Evolutionary conservation across 2,329 filamentous ascomycete species (phyloP).

Genomic region (Ophiocordyceps camponoti-floridani): DNA sequence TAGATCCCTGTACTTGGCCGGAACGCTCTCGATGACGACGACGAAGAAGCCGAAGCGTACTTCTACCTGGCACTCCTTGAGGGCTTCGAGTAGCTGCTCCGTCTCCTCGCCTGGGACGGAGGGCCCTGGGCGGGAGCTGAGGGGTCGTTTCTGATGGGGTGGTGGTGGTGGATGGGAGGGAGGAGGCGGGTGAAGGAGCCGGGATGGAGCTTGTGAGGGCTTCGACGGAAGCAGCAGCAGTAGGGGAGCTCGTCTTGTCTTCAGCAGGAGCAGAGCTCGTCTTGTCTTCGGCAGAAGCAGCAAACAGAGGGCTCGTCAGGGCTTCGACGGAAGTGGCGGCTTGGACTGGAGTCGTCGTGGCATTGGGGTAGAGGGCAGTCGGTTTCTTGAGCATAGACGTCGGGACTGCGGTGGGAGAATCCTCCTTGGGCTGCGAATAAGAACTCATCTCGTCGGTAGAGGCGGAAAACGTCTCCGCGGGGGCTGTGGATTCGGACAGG

Average conservation of each 20-base stretch:
- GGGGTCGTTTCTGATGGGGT: neutral
- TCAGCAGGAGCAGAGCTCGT: neutral
- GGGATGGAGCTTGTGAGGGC: no score
- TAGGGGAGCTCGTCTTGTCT: neutral
- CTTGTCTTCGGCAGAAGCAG: neutral
- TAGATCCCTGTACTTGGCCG: neutral
- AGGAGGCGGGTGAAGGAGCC: neutral
- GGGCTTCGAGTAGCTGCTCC: neutral
- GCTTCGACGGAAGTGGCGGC: neutral
- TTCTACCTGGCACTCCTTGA: neutral
- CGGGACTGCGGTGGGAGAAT: no score
- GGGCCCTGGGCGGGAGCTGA: neutral
- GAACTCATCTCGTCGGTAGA: no score
- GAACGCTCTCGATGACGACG: neutral
- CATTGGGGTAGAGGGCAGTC: no score
- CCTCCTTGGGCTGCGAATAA: no score
- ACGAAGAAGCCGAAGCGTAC: neutral
- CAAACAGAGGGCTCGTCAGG: neutral
- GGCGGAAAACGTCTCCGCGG: no score
- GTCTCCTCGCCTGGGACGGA: neutral
- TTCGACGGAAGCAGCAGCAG: neutral
- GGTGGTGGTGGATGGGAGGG: neutral
- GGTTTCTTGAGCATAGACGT: no score
- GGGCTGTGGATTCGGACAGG: neutral
- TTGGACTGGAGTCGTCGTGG: neutral